Evolutionary conservation across 495 filamentous ascomycete species (phyloP).

Genomic region (Mytilinidion resinicola): DNA sequence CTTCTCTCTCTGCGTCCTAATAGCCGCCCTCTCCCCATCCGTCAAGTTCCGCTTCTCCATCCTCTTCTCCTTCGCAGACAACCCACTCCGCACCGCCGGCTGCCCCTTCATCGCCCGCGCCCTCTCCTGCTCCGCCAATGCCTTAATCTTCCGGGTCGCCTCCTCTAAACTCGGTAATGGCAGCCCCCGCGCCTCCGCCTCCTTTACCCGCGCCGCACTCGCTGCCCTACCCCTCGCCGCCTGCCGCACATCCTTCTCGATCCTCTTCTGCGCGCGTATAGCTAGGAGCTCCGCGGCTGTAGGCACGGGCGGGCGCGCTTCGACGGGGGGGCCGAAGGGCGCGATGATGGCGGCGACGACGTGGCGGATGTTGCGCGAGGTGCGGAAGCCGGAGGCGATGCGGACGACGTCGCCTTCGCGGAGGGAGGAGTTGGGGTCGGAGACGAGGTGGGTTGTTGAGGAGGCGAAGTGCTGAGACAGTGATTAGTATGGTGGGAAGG

Average conservation of each 20-base stretch:
- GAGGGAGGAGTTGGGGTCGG: conserved; percentile 69
- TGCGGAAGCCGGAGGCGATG: conserved; percentile 61
- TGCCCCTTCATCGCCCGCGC: conserved; percentile 5
- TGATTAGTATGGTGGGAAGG: background rate
- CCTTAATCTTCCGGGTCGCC: conserved; percentile 21
- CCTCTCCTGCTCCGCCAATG: conserved; percentile 13
- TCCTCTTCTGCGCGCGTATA: conserved; percentile 40
- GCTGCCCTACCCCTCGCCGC: conserved; percentile 7
- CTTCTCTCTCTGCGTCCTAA: conserved; percentile 24
- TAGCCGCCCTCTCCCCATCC: conserved; percentile 23
- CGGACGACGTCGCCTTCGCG: conserved; percentile 73
- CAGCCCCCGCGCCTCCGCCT: conserved; percentile 25
- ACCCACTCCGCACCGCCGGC: conserved; percentile 3
- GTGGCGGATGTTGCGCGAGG: conserved; percentile 61
- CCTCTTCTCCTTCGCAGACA: conserved; percentile 17
- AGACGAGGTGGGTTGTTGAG: conserved; percentile 49
- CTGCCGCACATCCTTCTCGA: conserved; percentile 31
- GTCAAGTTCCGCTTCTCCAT: conserved; percentile 11
- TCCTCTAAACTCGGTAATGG: conserved; percentile 27
- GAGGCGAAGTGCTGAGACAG: conserved; percentile 36
- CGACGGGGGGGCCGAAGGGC: conserved; percentile 58
- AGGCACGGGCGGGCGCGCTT: conserved; percentile 57
- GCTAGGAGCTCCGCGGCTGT: conserved; percentile 55
- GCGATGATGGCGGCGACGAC: conserved; percentile 73
- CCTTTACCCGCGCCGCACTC: conserved; percentile 20